Evolutionary conservation across 768 basidiomycete species (phyloP).

Genomic region (Suillus weaverae): DNA sequence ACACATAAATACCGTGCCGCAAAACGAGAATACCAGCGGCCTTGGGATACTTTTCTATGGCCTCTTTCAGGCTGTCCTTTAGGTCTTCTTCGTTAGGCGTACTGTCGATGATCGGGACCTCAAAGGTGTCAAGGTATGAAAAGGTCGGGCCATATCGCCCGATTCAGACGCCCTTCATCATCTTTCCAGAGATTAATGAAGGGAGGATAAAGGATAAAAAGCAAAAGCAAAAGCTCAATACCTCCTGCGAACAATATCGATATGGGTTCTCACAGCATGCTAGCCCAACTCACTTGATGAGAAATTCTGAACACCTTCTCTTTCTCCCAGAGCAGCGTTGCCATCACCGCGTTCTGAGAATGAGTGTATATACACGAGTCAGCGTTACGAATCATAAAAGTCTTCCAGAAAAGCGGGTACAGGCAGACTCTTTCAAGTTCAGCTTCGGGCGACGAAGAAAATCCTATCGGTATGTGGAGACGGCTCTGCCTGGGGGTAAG

Average conservation of each 20-base stretch:
- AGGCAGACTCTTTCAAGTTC: constrained; percentile 81
- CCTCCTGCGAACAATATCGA: constrained; percentile 40
- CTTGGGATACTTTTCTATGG: constrained; percentile 77
- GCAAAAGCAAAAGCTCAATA: constrained; percentile 5
- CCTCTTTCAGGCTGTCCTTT: constrained; percentile 83
- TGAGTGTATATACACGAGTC: constrained; percentile 92
- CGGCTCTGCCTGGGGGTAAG: constrained; percentile 63
- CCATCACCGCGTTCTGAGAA: constrained; percentile 88
- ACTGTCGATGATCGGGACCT: constrained; percentile 87
- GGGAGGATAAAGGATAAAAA: neutral
- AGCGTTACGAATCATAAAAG: constrained; percentile 74
- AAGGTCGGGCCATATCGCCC: constrained; percentile 72
- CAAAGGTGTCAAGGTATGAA: constrained; percentile 83
- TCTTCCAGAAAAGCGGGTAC: constrained; percentile 91
- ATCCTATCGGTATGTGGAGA: constrained; percentile 68
- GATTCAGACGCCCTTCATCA: constrained; percentile 87
- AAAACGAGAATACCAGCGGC: constrained; percentile 77
- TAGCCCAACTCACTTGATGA: constrained; percentile 57
- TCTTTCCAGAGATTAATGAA: constrained; percentile 41
- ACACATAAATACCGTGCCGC: constrained; percentile 80
- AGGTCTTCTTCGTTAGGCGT: constrained; percentile 89
- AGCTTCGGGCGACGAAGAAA: constrained; percentile 69
- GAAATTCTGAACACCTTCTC: constrained; percentile 69
- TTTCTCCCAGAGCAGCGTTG: constrained; percentile 74
- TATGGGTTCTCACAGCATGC: too few relatives aligned